Evolutionary conservation across 768 basidiomycete genomes (phyloP), one percentile per base, ranked within the genome.

Genomic region (Leucosporidium yakuticum): DNA sequence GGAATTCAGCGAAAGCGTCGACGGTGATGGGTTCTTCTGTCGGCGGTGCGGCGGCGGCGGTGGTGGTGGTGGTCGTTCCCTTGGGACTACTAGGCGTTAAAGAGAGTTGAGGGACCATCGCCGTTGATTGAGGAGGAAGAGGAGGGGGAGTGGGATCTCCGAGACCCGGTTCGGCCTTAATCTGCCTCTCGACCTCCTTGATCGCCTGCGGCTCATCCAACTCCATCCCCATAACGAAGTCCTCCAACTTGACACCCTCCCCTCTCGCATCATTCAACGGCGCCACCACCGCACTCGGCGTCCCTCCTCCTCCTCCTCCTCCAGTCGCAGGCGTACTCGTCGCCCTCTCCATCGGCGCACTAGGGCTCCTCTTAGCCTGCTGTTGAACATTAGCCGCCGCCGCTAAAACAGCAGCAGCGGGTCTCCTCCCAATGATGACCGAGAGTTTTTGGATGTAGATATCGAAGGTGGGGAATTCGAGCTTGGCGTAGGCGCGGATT

Each of bases 401-500:
- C 36, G 29, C 51, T 14, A 56, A 8, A 9, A 19, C 34, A 60
- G 21, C 17, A 1, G 60, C 27, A 1, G 70, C 70, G 1, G 89
- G 91, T 71, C 91, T 85, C 53, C 96, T 86, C 51, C 96, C 96
- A 78, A 99, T 94, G 66, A 91, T 91, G 74, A 96, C 89, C 50
- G 85, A 87, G 71, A 96, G 87, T 27, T 91, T 97, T 81, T 96
- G 90, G 65, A 99, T 89, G 82, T 94, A 99, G 81, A 96, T 98
- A 64, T 91, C 91, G 81, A 93, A 94, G 78, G 87, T 85, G 39
- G 90, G 90, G 77, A 96, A 96, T 78, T 91, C 89, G 66, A 95
- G 88, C 77, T 88, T 89, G 81, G 92, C 94, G 77, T 93, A 95
- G 69, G 92, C 92, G 78, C 87, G 87, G 21, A 72, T 72, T 8